Evolutionary conservation across 208 protist genomes (phyloP).

Genomic region (Crithidia brevicula): DNA sequence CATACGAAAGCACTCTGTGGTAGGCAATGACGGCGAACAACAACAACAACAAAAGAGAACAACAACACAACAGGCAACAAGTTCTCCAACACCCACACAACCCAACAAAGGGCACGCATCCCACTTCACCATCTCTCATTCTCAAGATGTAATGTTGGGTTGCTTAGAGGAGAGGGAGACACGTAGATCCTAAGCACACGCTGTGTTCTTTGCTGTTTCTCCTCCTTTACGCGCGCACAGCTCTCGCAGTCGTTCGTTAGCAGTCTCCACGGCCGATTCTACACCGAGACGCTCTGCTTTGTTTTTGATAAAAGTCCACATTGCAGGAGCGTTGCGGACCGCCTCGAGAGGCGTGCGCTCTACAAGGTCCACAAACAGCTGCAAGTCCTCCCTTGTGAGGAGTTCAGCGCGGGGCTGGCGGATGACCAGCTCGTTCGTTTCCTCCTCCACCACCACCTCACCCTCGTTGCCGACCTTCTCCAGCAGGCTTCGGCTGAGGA

Average conservation of each 20-base stretch:
- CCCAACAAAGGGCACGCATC: too few species aligned
- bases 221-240: background rate
- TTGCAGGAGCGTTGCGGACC: constrained; percentile 39
- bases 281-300: constrained; percentile 60
- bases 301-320: constrained; percentile 61
- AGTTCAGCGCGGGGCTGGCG: constrained; percentile 43
- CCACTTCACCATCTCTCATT: too few species aligned
- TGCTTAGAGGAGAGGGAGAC: too few species aligned
- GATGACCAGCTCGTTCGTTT: constrained; percentile 34
- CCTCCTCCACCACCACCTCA: constrained; percentile 58
- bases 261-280: constrained; percentile 15
- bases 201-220: background rate
- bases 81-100: background rate
- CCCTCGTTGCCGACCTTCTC: constrained; percentile 58
- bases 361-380: constrained; percentile 46
- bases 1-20: too few species aligned
- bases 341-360: constrained; percentile 44
- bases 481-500: constrained; percentile 60
- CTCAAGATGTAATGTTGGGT: too few species aligned
- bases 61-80: too few species aligned
- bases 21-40: too few species aligned
- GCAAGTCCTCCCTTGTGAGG: constrained; percentile 55
- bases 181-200: background rate
- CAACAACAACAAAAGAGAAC: too few species aligned
- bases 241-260: constrained; percentile 13